Percentiles rank a stretch among this genome's conserved stretches.
Conservation (phyloP, 176 grass and related monocot species). For the Ensete ventricosum region DNA sequence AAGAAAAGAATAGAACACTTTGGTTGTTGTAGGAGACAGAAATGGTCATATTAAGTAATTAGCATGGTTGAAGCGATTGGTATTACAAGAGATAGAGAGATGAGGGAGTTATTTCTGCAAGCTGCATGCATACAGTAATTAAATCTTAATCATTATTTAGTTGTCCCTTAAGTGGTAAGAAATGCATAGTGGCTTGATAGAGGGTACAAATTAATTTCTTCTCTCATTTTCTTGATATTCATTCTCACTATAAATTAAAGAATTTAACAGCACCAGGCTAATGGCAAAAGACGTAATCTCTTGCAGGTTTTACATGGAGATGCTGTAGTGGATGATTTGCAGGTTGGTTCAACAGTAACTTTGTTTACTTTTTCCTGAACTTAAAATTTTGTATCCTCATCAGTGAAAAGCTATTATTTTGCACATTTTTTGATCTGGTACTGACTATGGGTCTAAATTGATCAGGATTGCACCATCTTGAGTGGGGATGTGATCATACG, state of each 20-base stretch:
- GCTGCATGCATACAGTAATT: background rate
- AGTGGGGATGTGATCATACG: constrained; percentile 95
- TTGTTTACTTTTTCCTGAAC: background rate
- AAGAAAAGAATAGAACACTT: no score
- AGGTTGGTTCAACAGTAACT: constrained; percentile 30
- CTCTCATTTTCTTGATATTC: background rate
- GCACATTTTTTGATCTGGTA: background rate
- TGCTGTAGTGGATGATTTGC: constrained; percentile 74
- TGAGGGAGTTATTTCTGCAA: background rate
- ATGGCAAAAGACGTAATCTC: background rate
- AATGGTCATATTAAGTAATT: background rate
- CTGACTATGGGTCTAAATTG: constrained; percentile 44
- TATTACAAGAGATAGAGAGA: background rate
- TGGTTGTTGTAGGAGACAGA: no score
- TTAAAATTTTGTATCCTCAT: background rate
- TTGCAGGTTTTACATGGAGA: constrained; percentile 92
- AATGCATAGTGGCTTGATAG: background rate
- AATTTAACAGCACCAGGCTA: background rate
- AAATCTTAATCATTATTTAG: background rate
- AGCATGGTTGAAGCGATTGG: background rate
- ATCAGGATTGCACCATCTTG: constrained; percentile 86
- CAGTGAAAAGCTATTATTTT: background rate
- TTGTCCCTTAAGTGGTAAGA: background rate
- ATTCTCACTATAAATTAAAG: background rate
- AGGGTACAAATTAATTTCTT: background rate